Conservation (phyloP, 2,329 filamentous ascomycete genomes). For the Penicillium sp. region DNA sequence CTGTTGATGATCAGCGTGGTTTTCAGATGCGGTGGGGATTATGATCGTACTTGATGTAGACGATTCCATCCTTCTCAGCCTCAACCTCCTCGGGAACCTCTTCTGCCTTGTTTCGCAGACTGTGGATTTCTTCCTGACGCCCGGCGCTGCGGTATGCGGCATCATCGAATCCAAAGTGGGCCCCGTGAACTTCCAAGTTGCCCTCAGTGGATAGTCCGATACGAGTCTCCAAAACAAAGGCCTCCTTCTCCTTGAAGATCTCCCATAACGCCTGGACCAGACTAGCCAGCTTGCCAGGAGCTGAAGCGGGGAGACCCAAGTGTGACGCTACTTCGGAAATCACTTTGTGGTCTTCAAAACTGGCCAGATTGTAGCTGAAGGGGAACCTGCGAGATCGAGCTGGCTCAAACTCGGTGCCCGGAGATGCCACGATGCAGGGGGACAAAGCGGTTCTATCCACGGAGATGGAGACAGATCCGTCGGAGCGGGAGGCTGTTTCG, state of each 20-base stretch:
- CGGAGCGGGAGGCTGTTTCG: conserved; percentile 44
- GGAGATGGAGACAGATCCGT: conserved; percentile 66
- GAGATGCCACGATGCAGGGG: conserved; percentile 69
- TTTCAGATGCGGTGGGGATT: too few relatives aligned
- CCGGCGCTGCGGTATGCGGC: conserved; percentile 67
- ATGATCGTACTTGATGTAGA: conserved; percentile 69
- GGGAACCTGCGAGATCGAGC: conserved; percentile 61
- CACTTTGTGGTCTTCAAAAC: conserved; percentile 51
- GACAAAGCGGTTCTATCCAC: conserved; percentile 67
- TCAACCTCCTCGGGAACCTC: conserved; percentile 65
- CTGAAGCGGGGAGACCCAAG: conserved; percentile 59
- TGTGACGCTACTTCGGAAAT: conserved; percentile 53
- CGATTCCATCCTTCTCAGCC: conserved; percentile 74
- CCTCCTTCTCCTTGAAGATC: conserved; percentile 70
- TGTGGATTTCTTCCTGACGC: conserved; percentile 67
- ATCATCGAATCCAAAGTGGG: conserved; percentile 72
- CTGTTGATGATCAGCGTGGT: conserved; percentile 34
- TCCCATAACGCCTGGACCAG: conserved; percentile 62
- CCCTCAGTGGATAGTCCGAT: conserved; percentile 52
- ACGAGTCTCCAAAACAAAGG: conserved; percentile 63
- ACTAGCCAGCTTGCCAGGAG: conserved; percentile 53
- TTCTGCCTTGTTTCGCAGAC: conserved; percentile 58
- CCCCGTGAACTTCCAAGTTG: conserved; percentile 58
- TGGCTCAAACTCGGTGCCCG: conserved; percentile 54
- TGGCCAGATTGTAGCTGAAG: conserved; percentile 63